Evolutionary conservation across 345 rosid genomes (phyloP), one percentile per base, ranked within the genome.

Genomic region (Erodium maritimum): DNA sequence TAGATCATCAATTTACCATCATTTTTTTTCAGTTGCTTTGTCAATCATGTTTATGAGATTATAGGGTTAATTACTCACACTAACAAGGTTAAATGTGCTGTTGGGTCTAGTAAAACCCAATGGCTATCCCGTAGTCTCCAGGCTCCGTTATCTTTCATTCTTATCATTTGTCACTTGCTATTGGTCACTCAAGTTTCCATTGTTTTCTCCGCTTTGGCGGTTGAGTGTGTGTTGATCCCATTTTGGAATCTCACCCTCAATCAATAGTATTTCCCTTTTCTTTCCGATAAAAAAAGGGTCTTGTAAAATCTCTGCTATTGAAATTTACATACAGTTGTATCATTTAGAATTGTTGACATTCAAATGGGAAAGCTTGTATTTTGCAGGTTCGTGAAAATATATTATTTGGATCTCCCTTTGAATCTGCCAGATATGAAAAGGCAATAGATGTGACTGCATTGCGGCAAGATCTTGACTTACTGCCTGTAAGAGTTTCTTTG

Each of bases 301-400:
- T 42, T 7, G 48, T 42, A 1, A 9, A 42, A 42, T 14, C 48
- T 42, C 48, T 16, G 12, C 2, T 7, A 14, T 12, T 42, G 14
- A 42, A 42, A 42, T 10, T 42, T 42, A 42, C 48, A 10, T 37
- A 42, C 48, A 42, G 8, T 42, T 42, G 3, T 42, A 42, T 42
- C 12, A 42, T 42, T 42, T 42, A 42, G 48, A 16, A 12, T 42
- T 42, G 14, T 12, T 42, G 12, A 7, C 48, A 42, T 42, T 42
- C 6, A 42, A 14, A 14, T 42, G 2, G 11, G 12, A 3, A 42
- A 9, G 12, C 48, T 42, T 42, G 48, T 12, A 37, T n/a, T 33
- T 60, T 77, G 58, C 75, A 93, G 99, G 97, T 93, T 54, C 85
- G 96, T 54, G 96, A 77, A 64, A 93, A 93, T 70, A 90, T 93